phyloP scores from a whole-genome alignment of 306 rosid species.

The Rosa lucieae region DNA sequence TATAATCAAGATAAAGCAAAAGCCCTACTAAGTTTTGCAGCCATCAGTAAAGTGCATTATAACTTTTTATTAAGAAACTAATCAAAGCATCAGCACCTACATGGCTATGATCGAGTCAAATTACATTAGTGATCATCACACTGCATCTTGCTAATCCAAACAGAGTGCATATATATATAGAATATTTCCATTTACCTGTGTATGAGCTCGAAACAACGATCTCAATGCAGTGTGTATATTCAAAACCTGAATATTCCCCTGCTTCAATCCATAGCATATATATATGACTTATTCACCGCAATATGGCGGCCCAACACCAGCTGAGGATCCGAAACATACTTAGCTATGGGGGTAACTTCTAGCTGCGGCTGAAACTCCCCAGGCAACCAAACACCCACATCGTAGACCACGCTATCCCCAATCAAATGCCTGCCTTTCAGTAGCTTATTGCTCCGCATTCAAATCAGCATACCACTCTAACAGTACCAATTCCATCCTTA shows the following conservation, averaged over 20 bases:
- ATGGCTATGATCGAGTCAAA: too few species aligned
- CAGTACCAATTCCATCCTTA: too few species aligned
- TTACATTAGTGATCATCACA: too few species aligned
- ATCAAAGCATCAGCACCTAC: too few species aligned
- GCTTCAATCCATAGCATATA: conserved; percentile 92
- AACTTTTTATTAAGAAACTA: neutral
- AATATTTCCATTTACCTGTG: conserved; percentile 53
- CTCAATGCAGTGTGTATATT: conserved; percentile 85
- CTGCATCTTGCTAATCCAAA: too few species aligned
- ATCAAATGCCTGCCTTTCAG: conserved; percentile 79
- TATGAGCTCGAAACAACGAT: conserved; percentile 83
- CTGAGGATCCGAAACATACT: conserved; percentile 93
- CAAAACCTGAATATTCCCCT: conserved; percentile 85
- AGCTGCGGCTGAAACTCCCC: conserved; percentile 97
- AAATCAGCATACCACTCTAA: too few species aligned
- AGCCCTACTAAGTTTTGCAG: neutral
- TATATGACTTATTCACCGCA: conserved; percentile 83
- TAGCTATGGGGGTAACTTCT: conserved; percentile 89
- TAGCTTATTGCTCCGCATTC: conserved; percentile 74
- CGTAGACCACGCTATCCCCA: conserved; percentile 73
- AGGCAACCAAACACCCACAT: conserved; percentile 65
- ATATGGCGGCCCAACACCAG: conserved; percentile 89
- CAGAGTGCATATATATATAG: too few species aligned
- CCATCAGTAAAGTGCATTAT: neutral
- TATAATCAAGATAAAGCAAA: neutral